Base-by-base conservation (phyloP, 2,329 filamentous ascomycete genomes). In the Cladosporium oxysporum region DNA sequence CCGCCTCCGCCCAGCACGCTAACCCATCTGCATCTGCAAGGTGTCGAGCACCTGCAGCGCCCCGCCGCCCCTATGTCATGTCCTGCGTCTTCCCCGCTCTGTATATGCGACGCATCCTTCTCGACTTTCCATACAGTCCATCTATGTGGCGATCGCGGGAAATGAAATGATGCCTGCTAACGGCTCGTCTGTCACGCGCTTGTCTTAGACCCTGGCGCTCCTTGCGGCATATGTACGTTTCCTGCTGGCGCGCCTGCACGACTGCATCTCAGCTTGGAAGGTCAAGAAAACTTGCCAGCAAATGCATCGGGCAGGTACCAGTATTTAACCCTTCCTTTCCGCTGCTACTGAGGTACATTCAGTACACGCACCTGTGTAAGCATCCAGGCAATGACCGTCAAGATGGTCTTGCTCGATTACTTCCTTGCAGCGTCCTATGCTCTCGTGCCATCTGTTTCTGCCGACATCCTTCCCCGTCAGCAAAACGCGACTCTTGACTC, bases 401-500 rank as follows among this genome's bases (percentile, higher is more conserved):
- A 21, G 37, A 65, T 65, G 63, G 47, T 33, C 14, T 23, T 35
- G 21, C 21, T 37, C n/a, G 28, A 37, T 14, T 23, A n/a, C 26
- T 28, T 58, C 18, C 52, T 65, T 23, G 21, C 47, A 16, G 55
- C 57, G 44, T 53, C 18, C 8, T 26, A 41, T 12, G 21, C 28
- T 7, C 55, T 65, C 21, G 8, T 52, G 16, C 16, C 62, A 29
- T 26, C 41, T n/a, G 29, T 59, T 1, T 35, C 55, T 60, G 62
- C 62, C 29, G 29, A 16, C 14, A 37, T 65, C 31, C 21, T 65
- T 14, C 41, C 62, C 28, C 62, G 62, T 23, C 55, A 58, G 35
- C 26, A 37, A 6, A 47, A 65, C 11, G 62, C 28, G 2, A 53
- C 55, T 14, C 55, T 71, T 23, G 68, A 66, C 18, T 59, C 68